Evolutionary conservation across 2,329 filamentous ascomycete genomes (phyloP), one percentile per base, ranked within the genome.

Genomic region (Diaporthe citriasiana): DNA sequence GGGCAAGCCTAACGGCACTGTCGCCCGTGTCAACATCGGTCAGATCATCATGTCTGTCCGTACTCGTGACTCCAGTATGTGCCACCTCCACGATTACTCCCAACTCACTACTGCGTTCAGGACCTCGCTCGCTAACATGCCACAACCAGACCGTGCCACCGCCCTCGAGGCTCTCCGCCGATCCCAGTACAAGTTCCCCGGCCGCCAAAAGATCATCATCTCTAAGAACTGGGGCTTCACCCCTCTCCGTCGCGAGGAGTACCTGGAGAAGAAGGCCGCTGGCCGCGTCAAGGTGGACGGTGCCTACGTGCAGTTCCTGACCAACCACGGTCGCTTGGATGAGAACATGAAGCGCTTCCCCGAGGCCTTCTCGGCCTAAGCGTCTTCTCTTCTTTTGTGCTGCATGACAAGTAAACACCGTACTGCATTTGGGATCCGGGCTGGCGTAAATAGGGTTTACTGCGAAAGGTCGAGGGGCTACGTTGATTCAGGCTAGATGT

Each of bases 151-250:
- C 93, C 95, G 95, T 82, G 93, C 93, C 81, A 92, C 93, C 83
- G 97, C 97, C 86, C 95, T 99, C 83, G 97, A 99, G 93, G 97
- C 97, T 85, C 94, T 99, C 86, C 96, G 97, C 86, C 95, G 97
- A 87, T 97, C 95, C 80, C 97, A 98, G 93, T 98, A 98, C 95
- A 99, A 98, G 94, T 99, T 99, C 94, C 97, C 97, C 81, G 97
- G 97, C 87, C 96, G 97, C 89, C 97, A 99, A 92, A 99, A 99
- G 95, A 98, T 99, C 90, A 98, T 99, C 84, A 93, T 98, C 89
- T 97, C 94, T 91, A 99, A 98, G 95, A 99, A 99, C 93, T 99
- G 97, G 97, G 97, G 97, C 82, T 99, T 99, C 94, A 99, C 97
- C 78, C 95, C 95, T 85, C 94, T 99, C 83, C 93, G 95, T 84